Evolutionary conservation across 2,329 filamentous ascomycete species (phyloP).

Genomic region (Immersiporthe knoxdaviesiana): DNA sequence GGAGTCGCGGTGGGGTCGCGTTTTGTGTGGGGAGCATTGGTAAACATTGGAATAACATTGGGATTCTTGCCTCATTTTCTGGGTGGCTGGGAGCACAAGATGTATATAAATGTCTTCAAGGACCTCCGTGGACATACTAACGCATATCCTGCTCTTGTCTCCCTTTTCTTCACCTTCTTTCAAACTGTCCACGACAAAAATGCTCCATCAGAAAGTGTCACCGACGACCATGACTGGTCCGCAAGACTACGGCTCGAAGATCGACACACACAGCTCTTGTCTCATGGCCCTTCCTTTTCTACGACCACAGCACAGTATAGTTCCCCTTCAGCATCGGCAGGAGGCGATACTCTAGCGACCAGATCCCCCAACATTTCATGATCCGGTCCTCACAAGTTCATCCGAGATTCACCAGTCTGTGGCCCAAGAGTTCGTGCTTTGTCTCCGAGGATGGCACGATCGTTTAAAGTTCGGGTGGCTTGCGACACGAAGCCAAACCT

Average conservation of each 20-base stretch:
- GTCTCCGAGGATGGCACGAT: neutral
- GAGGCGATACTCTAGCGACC: neutral
- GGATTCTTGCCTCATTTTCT: neutral
- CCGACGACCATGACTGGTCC: neutral
- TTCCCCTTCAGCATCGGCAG: neutral
- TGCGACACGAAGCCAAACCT: neutral
- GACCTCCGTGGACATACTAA: neutral
- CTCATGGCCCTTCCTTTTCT: neutral
- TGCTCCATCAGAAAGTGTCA: neutral
- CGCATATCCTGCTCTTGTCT: neutral
- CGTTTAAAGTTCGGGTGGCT: neutral
- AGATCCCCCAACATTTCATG: neutral
- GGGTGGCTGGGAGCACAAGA: neutral
- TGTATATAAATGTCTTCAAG: slow-evolving; percentile 1
- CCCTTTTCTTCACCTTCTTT: neutral
- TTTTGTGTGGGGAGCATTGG: slow-evolving; percentile 4
- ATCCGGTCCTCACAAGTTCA: neutral
- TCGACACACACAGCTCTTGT: neutral
- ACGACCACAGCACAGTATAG: neutral
- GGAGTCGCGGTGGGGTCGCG: neutral
- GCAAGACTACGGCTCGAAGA: neutral
- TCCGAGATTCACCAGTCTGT: neutral
- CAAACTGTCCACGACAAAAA: neutral
- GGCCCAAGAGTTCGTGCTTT: neutral
- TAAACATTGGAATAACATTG: slow-evolving; percentile 12